phyloP scores from a whole-genome alignment of 2,329 filamentous ascomycete species.

The Malbranchea cinnamomea region DNA sequence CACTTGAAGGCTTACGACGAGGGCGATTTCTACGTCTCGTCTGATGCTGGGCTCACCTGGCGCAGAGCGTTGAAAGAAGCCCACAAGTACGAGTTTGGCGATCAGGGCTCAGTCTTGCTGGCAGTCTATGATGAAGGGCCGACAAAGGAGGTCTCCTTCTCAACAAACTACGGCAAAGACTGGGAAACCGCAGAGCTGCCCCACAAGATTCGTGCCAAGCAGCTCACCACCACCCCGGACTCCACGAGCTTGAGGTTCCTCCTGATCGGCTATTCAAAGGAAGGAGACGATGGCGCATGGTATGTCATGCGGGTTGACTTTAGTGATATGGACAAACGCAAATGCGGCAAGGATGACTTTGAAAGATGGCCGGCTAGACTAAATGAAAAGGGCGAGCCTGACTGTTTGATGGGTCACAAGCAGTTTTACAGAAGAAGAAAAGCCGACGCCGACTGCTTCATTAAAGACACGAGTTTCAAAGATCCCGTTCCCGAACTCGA shows the following conservation, averaged over 20 bases:
- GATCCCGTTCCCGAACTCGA: slow-evolving; percentile 56
- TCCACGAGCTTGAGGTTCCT: slow-evolving; percentile 88
- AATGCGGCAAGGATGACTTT: slow-evolving; percentile 63
- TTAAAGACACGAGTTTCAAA: slow-evolving; percentile 64
- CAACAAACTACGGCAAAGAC: slow-evolving; percentile 72
- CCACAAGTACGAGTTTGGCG: slow-evolving; percentile 93
- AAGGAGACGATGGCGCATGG: slow-evolving; percentile 35
- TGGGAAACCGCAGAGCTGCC: slow-evolving; percentile 64
- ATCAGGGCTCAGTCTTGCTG: slow-evolving; percentile 76
- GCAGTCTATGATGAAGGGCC: slow-evolving; percentile 55
- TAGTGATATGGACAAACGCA: slow-evolving; percentile 59
- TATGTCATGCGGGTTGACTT: slow-evolving; percentile 72
- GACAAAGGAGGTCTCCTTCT: slow-evolving; percentile 49
- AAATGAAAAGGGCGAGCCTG: slow-evolving; percentile 64
- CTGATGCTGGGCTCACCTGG: slow-evolving; percentile 84
- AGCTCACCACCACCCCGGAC: slow-evolving; percentile 78
- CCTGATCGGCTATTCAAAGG: slow-evolving; percentile 48
- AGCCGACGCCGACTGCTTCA: slow-evolving; percentile 74
- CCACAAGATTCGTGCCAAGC: slow-evolving; percentile 52
- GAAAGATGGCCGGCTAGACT: slow-evolving; percentile 79
- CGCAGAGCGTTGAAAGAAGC: slow-evolving; percentile 55
- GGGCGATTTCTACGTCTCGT: slow-evolving; percentile 72
- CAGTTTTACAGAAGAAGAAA: slow-evolving; percentile 78
- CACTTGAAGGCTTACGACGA: slow-evolving; percentile 55
- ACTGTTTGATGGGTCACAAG: slow-evolving; percentile 90